These are phyloP conservation scores for Juncus effusus DNA, from an alignment of 176 grass and related monocot genomes.

Conservation along the genomic window DNA sequence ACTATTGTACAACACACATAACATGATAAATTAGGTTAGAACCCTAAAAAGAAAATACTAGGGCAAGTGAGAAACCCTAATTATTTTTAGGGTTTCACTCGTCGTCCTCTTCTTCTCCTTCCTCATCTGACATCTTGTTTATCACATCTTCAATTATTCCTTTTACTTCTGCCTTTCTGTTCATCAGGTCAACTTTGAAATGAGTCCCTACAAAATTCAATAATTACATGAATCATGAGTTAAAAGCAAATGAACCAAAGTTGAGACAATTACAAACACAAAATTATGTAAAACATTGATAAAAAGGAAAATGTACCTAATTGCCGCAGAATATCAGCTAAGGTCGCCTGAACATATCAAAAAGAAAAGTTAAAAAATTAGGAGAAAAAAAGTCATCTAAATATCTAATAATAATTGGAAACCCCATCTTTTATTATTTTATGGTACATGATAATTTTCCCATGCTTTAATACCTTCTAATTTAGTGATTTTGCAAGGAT, in stretches of 20 bases:
- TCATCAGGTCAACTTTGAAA: constrained; percentile 86
- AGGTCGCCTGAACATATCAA: constrained; percentile 57
- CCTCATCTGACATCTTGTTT: constrained; percentile 80
- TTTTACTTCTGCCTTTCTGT: constrained; percentile 88
- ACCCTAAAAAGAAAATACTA: constrained; percentile 17
- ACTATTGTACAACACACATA: constrained; percentile 17
- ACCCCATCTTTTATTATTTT: too few relatives aligned
- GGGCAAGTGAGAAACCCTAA: constrained; percentile 12
- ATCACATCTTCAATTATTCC: constrained; percentile 84
- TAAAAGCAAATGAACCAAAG: background rate
- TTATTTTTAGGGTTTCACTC: constrained; percentile 23
- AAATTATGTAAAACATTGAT: background rate
- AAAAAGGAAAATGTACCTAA: constrained; percentile 51
- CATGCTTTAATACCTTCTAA: too few relatives aligned
- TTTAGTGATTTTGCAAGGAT: too few relatives aligned
- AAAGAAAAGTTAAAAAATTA: constrained; percentile 7
- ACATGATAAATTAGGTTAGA: constrained; percentile 29
- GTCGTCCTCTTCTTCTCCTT: constrained; percentile 46
- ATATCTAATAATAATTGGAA: too few relatives aligned
- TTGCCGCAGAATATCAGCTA: constrained; percentile 90
- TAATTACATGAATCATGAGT: background rate
- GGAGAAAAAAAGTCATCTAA: background rate
- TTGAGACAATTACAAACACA: background rate
- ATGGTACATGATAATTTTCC: too few relatives aligned
- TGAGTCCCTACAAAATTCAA: constrained; percentile 42